Percentiles rank a stretch among this genome's conserved stretches.
Conservation (phyloP, 139 green algal genomes). For the Volvox reticuliferus region DNA sequence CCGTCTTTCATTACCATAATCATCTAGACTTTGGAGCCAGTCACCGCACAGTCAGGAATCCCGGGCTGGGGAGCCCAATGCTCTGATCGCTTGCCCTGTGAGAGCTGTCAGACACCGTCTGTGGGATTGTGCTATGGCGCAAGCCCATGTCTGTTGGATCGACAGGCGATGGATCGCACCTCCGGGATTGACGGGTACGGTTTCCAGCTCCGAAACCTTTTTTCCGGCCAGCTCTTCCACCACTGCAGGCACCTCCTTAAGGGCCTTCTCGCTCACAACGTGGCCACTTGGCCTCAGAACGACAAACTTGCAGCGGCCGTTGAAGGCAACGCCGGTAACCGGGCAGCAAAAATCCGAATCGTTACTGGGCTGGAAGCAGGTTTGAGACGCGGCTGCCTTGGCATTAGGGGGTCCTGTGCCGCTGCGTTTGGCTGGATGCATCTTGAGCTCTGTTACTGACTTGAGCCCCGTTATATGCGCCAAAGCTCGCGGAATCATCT, state of each 20-base stretch:
- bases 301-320: slow-evolving; percentile 75
- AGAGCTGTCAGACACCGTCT: no score
- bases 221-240: slow-evolving; percentile 66
- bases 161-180: slow-evolving; percentile 22
- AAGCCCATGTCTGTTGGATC: no score
- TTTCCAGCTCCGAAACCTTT: slow-evolving; percentile 54
- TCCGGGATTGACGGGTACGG: slow-evolving; percentile 73
- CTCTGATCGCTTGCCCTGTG: no score
- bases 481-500: slow-evolving; percentile 74
- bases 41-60: no score
- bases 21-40: no score
- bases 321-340: slow-evolving; percentile 75
- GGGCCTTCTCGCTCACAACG: slow-evolving; percentile 85
- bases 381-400: slow-evolving; percentile 23
- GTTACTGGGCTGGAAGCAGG: slow-evolving; percentile 34
- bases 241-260: slow-evolving; percentile 78
- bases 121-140: no score
- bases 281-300: slow-evolving; percentile 67
- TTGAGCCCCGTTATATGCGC: slow-evolving; percentile 83
- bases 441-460: slow-evolving; percentile 74
- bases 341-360: slow-evolving; percentile 79
- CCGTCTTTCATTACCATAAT: no score
- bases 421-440: slow-evolving; percentile 46
- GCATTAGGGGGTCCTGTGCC: neutral
- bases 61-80: no score